Percentiles rank a stretch among this genome's conserved stretches.
Evolutionary conservation across 257 asterid species (phyloP).

Genomic region (Nicotiana otophora): DNA sequence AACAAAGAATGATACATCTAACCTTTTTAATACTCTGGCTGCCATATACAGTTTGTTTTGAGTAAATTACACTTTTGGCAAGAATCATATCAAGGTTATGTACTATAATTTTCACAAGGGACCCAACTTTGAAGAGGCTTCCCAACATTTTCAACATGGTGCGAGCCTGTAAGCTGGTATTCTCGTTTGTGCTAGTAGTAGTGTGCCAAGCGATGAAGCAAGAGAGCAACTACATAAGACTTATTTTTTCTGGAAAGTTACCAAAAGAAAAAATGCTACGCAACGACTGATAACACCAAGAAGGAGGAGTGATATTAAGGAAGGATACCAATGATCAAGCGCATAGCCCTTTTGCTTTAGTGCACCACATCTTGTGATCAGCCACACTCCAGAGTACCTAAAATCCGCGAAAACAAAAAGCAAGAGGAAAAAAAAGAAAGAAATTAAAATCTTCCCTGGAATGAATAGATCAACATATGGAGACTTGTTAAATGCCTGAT

Average conservation of each 20-base stretch:
- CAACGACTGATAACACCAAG: constrained; percentile 58
- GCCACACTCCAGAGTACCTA: constrained; percentile 96
- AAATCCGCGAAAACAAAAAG: not conserved
- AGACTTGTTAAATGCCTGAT: not conserved
- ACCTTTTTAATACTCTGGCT: not conserved
- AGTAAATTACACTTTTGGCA: constrained; percentile 6
- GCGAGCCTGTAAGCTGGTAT: not conserved
- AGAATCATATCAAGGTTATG: not conserved
- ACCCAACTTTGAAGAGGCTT: not conserved
- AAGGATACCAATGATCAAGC: constrained; percentile 54
- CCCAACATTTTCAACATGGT: not conserved
- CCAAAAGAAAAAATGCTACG: constrained; percentile 64
- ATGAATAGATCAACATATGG: not conserved
- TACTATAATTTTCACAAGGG: not conserved
- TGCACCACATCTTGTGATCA: constrained; percentile 81
- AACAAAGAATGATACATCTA: not conserved
- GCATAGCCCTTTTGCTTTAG: constrained; percentile 49
- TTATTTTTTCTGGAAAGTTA: constrained; percentile 87
- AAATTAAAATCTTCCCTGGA: not conserved
- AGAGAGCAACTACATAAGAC: not conserved
- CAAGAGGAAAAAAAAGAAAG: not conserved
- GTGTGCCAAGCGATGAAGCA: not conserved
- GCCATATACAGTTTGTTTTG: not conserved
- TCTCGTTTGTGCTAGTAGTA: not conserved
- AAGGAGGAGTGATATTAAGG: constrained; percentile 52